A percentile compares a stretch with the other conserved stretches of the same genome.
phyloP scores from a whole-genome alignment of 1,284 basidiomycete genomes.

The Marasmius oreades region DNA sequence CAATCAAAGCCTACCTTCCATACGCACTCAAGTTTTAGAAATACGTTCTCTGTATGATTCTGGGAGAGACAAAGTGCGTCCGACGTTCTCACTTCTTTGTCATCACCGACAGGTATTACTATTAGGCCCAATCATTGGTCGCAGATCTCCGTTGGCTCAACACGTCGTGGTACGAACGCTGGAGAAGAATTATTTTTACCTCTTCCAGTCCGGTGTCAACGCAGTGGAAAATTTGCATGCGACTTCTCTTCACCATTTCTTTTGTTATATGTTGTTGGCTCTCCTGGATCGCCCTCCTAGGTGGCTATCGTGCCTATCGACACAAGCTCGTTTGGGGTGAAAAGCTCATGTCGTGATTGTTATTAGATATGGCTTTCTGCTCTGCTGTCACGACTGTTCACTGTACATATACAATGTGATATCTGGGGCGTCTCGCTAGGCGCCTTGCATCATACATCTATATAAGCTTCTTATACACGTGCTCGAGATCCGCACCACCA shows the following conservation, averaged over 20 bases:
- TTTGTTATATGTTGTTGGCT: conserved; percentile 56
- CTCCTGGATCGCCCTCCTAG: conserved; percentile 56
- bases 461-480: neutral
- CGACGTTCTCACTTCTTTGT: conserved; percentile 12
- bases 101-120: neutral
- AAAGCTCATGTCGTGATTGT: conserved; percentile 59
- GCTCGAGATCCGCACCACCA: neutral
- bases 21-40: conserved; percentile 54
- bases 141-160: conserved; percentile 67
- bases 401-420: neutral
- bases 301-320: conserved; percentile 65
- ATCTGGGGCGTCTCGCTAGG: neutral
- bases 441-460: neutral
- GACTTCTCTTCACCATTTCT: conserved; percentile 50
- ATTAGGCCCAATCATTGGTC: conserved; percentile 57
- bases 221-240: conserved; percentile 61
- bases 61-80: conserved; percentile 57
- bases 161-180: conserved; percentile 68
- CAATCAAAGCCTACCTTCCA: conserved; percentile 52
- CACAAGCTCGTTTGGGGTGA: conserved; percentile 75
- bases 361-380: neutral
- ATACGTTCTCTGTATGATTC: conserved; percentile 63
- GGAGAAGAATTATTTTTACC: conserved; percentile 68
- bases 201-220: conserved; percentile 62
- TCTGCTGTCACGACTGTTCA: neutral